Base-by-base conservation (phyloP, 164 flowering plant species). In the Tetrastigma voinierianum region DNA sequence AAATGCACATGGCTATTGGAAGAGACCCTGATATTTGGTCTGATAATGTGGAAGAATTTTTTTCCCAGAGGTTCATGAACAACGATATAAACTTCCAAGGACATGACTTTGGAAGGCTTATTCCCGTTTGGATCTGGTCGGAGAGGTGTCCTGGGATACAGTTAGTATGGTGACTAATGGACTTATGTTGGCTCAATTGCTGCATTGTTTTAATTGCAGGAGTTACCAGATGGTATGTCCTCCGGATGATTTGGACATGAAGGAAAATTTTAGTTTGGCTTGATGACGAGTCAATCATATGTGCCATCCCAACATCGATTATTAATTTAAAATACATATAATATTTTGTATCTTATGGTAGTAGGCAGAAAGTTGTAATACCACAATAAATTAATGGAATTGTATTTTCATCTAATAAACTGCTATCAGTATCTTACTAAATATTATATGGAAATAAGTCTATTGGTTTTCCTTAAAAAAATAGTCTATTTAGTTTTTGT, bases 1-100 rank as follows among this genome's bases (percentile, higher is more conserved):
- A 19, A 77, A 77, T 51, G 67, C 59, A 24, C 75, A 78, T n/a
- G 78, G 61, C 74, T 0, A 71, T 78, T 17, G 76, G 71, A 32
- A 56, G 81, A 20, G 81, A 74, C 56, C 73, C 77, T 0, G 19
- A 48, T 17, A 61, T 51, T 1, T 78, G 81, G 81, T 24, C 66
- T 2, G 20, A 48, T 12, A 40, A 59, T 13, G 59, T 55, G 16
- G 59, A 58, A 1, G 63, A 71, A 51, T 71, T 71, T 56, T n/a
- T 40, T 25, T 70, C 74, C 1, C 70, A 71, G 24, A 71, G 74
- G 61, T 71, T 71, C 19, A 12, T 16, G 15, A 51, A 23, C 0
- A 54, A 49, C 20, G 25, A 53, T 10, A 56, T 71, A 17, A 70
- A 71, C 10, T 4, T 71, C 4, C 59, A 25, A 14, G 74, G 74